Percentiles rank a stretch among this genome's conserved stretches.
Evolutionary conservation across 176 grass and related monocot species (phyloP).

Genomic region (Carex myosuroides): DNA sequence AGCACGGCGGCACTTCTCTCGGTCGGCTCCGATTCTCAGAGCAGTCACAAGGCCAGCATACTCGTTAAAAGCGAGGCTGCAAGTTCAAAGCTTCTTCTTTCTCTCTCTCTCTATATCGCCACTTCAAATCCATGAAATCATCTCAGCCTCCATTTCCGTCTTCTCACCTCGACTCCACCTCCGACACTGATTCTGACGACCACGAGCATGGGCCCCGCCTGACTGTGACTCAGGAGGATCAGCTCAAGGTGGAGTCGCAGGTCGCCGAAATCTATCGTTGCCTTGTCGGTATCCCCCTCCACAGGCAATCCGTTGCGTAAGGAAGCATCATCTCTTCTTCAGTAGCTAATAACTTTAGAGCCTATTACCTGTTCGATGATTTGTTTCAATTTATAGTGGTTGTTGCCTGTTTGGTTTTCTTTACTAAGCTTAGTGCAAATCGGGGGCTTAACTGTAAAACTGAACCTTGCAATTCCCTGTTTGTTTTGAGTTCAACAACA

Average conservation of each 20-base stretch:
- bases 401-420: neutral
- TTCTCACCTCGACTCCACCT: neutral
- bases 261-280: conserved; percentile 63
- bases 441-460: neutral
- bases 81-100: neutral
- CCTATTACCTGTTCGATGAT: conserved; percentile 1
- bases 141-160: conserved; percentile 14
- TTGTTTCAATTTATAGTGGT: neutral
- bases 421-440: neutral
- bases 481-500: neutral
- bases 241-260: conserved; percentile 61
- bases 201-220: conserved; percentile 18
- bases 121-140: conserved; percentile 31
- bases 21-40: neutral
- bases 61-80: neutral
- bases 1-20: neutral
- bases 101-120: neutral
- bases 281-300: conserved; percentile 37
- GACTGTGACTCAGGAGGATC: conserved; percentile 72
- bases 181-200: neutral
- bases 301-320: conserved; percentile 56
- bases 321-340: neutral
- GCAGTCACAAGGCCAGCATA: too few relatives aligned
- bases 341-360: neutral
- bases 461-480: neutral